Percentiles rank a stretch among this genome's conserved stretches.
These are phyloP conservation scores for Poronia punctata DNA, from an alignment of 495 filamentous ascomycete species.

Conservation along the genomic window DNA sequence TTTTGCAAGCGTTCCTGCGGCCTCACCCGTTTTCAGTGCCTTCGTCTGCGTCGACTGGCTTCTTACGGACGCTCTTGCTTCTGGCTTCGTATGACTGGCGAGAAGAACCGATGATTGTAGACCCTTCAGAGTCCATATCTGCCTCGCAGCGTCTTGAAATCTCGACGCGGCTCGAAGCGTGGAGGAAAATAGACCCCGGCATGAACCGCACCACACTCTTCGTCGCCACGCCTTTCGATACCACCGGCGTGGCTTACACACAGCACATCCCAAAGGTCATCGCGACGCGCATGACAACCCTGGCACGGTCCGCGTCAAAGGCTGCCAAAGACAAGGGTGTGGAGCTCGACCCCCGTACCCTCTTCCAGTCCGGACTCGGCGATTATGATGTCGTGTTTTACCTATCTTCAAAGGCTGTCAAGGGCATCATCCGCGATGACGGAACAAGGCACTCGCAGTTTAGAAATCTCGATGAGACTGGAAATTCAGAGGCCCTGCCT, in stretches of 20 bases:
- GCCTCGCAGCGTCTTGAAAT: slow-evolving; percentile 52
- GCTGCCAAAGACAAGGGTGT: slow-evolving; percentile 50
- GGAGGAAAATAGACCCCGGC: slow-evolving; percentile 76
- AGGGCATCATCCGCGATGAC: slow-evolving; percentile 24
- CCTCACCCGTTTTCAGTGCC: slow-evolving; percentile 77
- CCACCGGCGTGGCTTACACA: slow-evolving; percentile 74
- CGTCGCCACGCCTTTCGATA: slow-evolving; percentile 71
- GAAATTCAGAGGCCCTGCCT: slow-evolving; percentile 32
- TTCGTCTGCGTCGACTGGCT: slow-evolving; percentile 71
- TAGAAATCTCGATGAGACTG: slow-evolving; percentile 61
- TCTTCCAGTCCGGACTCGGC: slow-evolving; percentile 61
- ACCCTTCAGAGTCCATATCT: slow-evolving; percentile 53
- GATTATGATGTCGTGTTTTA: slow-evolving; percentile 85
- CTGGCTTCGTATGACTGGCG: slow-evolving; percentile 90
- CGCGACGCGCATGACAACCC: slow-evolving; percentile 70
- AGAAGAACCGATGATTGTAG: slow-evolving; percentile 68
- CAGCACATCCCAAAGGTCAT: slow-evolving; percentile 65
- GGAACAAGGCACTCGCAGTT: slow-evolving; percentile 37
- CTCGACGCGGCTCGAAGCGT: slow-evolving; percentile 65
- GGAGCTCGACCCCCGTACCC: slow-evolving; percentile 47
- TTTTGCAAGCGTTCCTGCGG: slow-evolving; percentile 66
- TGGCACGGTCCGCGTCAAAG: slow-evolving; percentile 66
- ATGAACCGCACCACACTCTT: slow-evolving; percentile 82
- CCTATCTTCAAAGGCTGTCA: slow-evolving; percentile 48
- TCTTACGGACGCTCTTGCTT: slow-evolving; percentile 69